phyloP scores from a whole-genome alignment of 1,284 basidiomycete genomes.

The Boletus semigastroideus region DNA sequence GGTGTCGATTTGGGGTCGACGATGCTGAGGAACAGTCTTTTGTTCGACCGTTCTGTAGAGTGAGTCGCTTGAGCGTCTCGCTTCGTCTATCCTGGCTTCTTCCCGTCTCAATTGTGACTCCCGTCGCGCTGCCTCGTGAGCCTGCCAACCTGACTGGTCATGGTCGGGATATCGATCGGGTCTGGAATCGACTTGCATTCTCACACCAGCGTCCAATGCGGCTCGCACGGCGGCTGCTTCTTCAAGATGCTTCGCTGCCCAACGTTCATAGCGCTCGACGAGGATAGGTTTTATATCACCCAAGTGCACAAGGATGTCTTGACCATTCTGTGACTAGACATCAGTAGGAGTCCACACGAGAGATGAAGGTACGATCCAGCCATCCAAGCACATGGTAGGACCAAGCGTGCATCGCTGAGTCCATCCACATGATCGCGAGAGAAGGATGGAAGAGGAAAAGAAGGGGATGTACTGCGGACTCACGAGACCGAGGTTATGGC shows the following conservation, averaged over 20 bases:
- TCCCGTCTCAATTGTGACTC: constrained; percentile 34
- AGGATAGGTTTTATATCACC: constrained; percentile 50
- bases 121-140: constrained; percentile 37
- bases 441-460: background rate
- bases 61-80: constrained; percentile 15
- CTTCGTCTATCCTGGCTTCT: constrained; percentile 24
- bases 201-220: constrained; percentile 20
- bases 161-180: constrained; percentile 30
- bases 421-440: constrained; percentile 8
- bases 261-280: constrained; percentile 52
- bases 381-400: background rate
- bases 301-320: constrained; percentile 59
- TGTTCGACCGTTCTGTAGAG: constrained; percentile 28
- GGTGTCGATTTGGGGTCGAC: constrained; percentile 31
- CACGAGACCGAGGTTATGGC: constrained; percentile 40
- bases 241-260: constrained; percentile 40
- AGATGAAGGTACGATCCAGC: background rate
- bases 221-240: constrained; percentile 25
- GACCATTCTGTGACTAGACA: constrained; percentile 54
- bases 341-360: constrained; percentile 22
- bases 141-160: constrained; percentile 41
- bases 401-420: background rate
- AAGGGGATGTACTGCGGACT: constrained; percentile 24
- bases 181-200: constrained; percentile 27
- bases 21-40: constrained; percentile 13